Base-by-base conservation (phyloP, 1,139 yeast species). In the Casaregolazyma suthepensis region DNA sequence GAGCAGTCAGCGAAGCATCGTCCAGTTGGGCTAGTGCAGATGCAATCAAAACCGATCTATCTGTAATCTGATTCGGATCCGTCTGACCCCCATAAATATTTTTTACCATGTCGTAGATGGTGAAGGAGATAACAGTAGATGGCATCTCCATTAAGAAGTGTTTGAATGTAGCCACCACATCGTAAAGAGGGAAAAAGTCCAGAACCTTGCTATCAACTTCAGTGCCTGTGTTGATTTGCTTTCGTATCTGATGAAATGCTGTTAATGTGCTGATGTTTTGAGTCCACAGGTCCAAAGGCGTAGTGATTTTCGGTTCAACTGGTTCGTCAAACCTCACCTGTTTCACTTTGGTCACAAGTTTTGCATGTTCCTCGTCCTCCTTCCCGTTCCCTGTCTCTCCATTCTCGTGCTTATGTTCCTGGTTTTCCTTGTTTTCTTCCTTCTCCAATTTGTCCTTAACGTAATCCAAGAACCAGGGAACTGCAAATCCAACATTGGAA, bases 111-210 rank as follows among this genome's bases (percentile, higher is more conserved):
- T 87, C 93, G 63, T 83, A 85, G 52, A 81, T 75, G 26, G 81
- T 79, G 59, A 78, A 76, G 1, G 95, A 83, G 12, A 90, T 79
- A 38, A 89, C 69, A 0, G 96, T 83, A 60, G 86, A 91, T 0
- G 96, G 96, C 51, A 90, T 75, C 66, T 90, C 96, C 66, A 88
- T 73, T 31, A 90, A 73, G 66, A 84, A 88, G 49, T 87, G 75
- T 62, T 86, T 85, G 57, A 90, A 74, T 0, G 83, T 79, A 56
- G 85, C 82, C 1, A 90, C 81, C 15, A 87, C 78, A 0, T 82
- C 78, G 44, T 80, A 72, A 1, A 87, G 81, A n/a, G 74, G 68
- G 60, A 67, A 66, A 38, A 66, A 60, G 18, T 61, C 51, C 46
- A 66, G 57, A 2, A 61, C 57, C 37, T 52, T 56, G 1, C 70